Base-by-base conservation (phyloP, 148 eudicot genomes). In the Rhododendron molle region DNA sequence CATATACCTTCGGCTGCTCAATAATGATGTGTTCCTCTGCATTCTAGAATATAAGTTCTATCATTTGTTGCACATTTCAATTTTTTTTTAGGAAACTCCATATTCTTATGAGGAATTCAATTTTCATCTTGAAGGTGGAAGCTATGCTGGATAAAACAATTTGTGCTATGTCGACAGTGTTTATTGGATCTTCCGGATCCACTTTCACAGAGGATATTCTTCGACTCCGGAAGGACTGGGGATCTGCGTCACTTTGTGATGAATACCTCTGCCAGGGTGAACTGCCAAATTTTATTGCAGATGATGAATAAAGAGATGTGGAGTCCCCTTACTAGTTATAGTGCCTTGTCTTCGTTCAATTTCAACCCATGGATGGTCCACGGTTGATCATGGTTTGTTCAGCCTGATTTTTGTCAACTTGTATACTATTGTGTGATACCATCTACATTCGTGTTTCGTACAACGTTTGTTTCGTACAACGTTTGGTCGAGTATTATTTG, bases 121-220 rank as follows among this genome's bases (percentile, higher is more conserved):
- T 83, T 86, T 90, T 85, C 54, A 50, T 83, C 49, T 62, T 92
- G 89, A 89, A 97, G 99, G 99, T 97, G 91, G 98, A 94, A 78
- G 99, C 99, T 46, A 97, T 97, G 98, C 90, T 95, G 90, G 99
- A 97, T 89, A 97, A 97, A 89, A 93, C 98, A 43, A 97, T 97
- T 2, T 95, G 94, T 88, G 98, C 98, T 4, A 86, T 97, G 91
- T 93, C 99, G 0, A 89, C 88, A 12, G 99, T 93, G 74, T 97
- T 94, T 90, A 93, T 97, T 34, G 99, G 99, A 58, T 89, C 99
- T 5, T 88, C 96, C 12, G 99, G 99, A 16, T 97, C 99, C 34
- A 97, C 98, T n/a, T 97, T 97, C 92, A 97, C 99, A 0, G 99
- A 95, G 62, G 99, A 97, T 87, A 97, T 97, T 46, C 85, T 93